Evolutionary conservation across 495 filamentous ascomycete genomes (phyloP).

Genomic region (Aspergillus nidulans): DNA sequence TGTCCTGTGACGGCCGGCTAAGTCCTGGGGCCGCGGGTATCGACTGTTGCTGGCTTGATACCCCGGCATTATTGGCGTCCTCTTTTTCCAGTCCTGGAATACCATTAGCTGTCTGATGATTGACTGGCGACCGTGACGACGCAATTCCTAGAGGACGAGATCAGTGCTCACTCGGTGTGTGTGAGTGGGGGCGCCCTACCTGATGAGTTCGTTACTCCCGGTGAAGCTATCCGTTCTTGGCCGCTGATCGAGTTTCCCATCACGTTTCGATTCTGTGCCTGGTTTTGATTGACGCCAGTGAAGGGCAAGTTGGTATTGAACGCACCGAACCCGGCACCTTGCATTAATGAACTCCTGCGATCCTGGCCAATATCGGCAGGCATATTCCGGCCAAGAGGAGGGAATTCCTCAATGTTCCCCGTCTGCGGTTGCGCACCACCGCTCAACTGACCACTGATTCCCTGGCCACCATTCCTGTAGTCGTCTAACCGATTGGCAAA

Average conservation of each 20-base stretch:
- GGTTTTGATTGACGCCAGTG: constrained; percentile 23
- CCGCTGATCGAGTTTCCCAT: constrained; percentile 26
- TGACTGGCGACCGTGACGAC: constrained; percentile 40
- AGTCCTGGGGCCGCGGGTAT: constrained; percentile 22
- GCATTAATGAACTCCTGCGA: constrained; percentile 58
- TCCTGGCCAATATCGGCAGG: constrained; percentile 70
- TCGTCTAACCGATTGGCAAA: constrained; percentile 54
- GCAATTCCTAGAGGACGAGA: constrained; percentile 27
- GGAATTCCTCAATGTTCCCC: constrained; percentile 76
- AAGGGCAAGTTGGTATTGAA: constrained; percentile 48
- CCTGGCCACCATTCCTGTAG: constrained; percentile 57
- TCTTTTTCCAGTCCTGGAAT: constrained; percentile 42
- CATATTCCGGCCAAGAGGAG: constrained; percentile 68
- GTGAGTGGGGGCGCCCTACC: constrained; percentile 10
- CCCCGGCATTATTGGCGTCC: constrained; percentile 32
- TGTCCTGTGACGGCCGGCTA: constrained; percentile 4
- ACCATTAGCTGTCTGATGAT: constrained; percentile 38
- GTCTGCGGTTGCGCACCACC: constrained; percentile 57
- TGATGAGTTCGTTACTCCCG: constrained; percentile 16
- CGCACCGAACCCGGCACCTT: constrained; percentile 59
- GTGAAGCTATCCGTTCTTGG: constrained; percentile 35
- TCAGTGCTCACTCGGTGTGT: constrained; percentile 15
- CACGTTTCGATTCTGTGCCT: constrained; percentile 26
- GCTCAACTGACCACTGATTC: constrained; percentile 53
- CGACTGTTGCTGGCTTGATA: constrained; percentile 33